A percentile compares a stretch with the other conserved stretches of the same genome.
Evolutionary conservation across 2,329 filamentous ascomycete species (phyloP).

Genomic region (Exophiala alcalophila): DNA sequence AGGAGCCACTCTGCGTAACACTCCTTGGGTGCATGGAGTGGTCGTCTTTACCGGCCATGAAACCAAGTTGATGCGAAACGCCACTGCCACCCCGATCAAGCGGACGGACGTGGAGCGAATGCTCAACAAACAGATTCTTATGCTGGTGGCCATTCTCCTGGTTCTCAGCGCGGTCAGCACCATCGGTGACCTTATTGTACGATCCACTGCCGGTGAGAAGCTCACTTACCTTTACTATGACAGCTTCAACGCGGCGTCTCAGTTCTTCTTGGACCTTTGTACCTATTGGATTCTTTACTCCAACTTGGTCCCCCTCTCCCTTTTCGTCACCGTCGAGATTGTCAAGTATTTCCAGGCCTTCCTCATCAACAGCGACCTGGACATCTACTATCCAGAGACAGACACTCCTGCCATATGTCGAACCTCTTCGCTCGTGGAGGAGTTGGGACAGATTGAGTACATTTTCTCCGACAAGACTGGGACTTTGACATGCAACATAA

Average conservation of each 20-base stretch:
- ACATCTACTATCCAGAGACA: slow-evolving; percentile 95
- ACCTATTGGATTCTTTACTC: slow-evolving; percentile 99
- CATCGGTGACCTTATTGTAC: slow-evolving; percentile 80
- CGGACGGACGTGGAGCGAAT: slow-evolving; percentile 91
- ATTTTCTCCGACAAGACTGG: slow-evolving; percentile 99
- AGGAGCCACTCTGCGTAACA: slow-evolving; percentile 91
- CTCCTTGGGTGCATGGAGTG: slow-evolving; percentile 92
- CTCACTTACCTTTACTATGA: slow-evolving; percentile 67
- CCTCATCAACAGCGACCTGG: slow-evolving; percentile 93
- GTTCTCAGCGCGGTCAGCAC: slow-evolving; percentile 84
- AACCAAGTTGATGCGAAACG: slow-evolving; percentile 98
- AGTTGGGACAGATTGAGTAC: slow-evolving; percentile 96
- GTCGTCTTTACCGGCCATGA: slow-evolving; percentile 98
- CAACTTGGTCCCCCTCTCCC: slow-evolving; percentile 90
- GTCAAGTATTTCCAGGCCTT: slow-evolving; percentile 99
- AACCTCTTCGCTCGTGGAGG: slow-evolving; percentile 94
- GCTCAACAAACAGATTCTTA: slow-evolving; percentile 88
- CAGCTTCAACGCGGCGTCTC: slow-evolving; percentile 63
- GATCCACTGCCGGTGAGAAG: slow-evolving; percentile 59
- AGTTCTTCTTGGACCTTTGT: slow-evolving; percentile 90
- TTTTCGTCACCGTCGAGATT: slow-evolving; percentile 95
- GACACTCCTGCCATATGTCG: slow-evolving; percentile 94
- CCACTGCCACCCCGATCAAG: slow-evolving; percentile 95
- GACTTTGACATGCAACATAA: slow-evolving; percentile 95
- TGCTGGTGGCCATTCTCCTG: slow-evolving; percentile 81